Evolutionary conservation across 331 rosid species (phyloP).

Genomic region (Erythrophleum ivorense): DNA sequence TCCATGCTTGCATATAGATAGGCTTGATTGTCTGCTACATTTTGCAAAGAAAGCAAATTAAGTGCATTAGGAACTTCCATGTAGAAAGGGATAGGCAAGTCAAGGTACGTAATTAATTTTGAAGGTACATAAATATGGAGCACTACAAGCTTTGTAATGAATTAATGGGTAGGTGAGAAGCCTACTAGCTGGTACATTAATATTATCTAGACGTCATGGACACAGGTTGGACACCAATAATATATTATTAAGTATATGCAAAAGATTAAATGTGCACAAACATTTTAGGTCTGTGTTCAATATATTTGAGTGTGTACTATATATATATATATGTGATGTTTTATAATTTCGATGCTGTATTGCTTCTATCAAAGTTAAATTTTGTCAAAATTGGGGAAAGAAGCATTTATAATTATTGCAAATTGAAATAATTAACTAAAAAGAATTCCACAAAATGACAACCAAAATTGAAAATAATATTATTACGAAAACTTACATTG

Average conservation of each 20-base stretch:
- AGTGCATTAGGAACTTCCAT: constrained; percentile 26
- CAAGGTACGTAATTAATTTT: background rate
- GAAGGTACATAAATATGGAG: background rate
- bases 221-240: background rate
- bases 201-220: background rate
- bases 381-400: no score
- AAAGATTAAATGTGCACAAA: background rate
- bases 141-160: constrained; percentile 9
- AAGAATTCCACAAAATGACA: no score
- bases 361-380: no score
- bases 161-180: constrained; percentile 17
- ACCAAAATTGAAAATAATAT: background rate
- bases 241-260: background rate
- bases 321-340: no score
- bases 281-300: background rate
- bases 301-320: background rate
- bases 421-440: no score
- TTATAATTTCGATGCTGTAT: no score
- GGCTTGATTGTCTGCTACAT: background rate
- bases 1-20: background rate
- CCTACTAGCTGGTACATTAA: background rate
- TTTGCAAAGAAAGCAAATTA: background rate
- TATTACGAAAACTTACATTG: background rate
- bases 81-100: background rate
- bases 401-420: no score